phyloP scores from a whole-genome alignment of 768 basidiomycete genomes.

The Boletus reticuloceps region DNA sequence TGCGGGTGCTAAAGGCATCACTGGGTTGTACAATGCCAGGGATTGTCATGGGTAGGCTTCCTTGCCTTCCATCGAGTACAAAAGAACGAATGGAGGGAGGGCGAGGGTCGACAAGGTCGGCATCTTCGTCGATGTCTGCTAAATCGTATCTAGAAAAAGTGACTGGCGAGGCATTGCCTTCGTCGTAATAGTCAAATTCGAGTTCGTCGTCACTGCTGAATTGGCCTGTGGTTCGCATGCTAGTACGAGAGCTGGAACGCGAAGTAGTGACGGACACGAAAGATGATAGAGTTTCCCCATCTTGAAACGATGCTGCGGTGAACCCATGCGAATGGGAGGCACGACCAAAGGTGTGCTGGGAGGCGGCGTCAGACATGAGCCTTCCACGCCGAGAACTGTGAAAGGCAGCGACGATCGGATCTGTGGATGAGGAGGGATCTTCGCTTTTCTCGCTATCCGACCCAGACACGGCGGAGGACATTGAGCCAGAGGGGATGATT shows the following conservation, averaged over 20 bases:
- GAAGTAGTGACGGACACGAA: slow-evolving; percentile 43
- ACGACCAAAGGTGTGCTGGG: slow-evolving; percentile 48
- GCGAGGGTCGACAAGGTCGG: slow-evolving; percentile 24
- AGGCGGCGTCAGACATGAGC: slow-evolving; percentile 41
- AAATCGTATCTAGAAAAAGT: slow-evolving; percentile 42
- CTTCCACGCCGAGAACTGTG: slow-evolving; percentile 19
- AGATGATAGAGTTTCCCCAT: slow-evolving; percentile 36
- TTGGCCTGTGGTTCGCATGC: slow-evolving; percentile 35
- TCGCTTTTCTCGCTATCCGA: slow-evolving; percentile 35
- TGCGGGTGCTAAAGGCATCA: slow-evolving; percentile 34
- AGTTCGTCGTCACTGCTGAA: slow-evolving; percentile 51
- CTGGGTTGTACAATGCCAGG: slow-evolving; percentile 33
- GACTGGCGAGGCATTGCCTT: slow-evolving; percentile 37
- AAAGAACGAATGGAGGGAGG: slow-evolving; percentile 25
- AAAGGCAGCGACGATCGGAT: slow-evolving; percentile 23
- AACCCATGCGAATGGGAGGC: slow-evolving; percentile 32
- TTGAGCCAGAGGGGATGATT: not conserved
- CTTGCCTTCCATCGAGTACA: slow-evolving; percentile 36
- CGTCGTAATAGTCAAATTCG: slow-evolving; percentile 39
- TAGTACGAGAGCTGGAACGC: slow-evolving; percentile 32
- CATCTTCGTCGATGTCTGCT: slow-evolving; percentile 32
- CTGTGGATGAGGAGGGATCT: slow-evolving; percentile 37
- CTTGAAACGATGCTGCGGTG: slow-evolving; percentile 19
- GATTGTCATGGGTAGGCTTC: slow-evolving; percentile 63
- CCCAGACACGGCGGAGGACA: slow-evolving; percentile 13